Conservation (phyloP, 768 basidiomycete genomes). For the Macrocybe gigantea region DNA sequence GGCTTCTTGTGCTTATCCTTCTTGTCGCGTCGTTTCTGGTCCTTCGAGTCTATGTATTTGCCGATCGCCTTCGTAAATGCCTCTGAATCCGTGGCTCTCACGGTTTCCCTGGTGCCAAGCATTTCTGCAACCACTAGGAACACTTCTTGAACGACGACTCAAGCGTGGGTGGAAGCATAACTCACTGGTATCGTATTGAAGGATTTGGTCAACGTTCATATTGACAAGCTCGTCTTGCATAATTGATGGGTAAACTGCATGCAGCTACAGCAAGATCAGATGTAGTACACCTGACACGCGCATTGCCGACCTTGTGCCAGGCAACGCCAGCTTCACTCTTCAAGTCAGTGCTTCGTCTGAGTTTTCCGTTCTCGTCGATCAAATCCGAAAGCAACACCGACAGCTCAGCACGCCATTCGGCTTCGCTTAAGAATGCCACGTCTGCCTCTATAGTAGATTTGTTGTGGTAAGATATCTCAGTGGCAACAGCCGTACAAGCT, state of each 20-base stretch:
- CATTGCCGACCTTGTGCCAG: conserved; percentile 46
- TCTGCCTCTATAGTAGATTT: conserved; percentile 53
- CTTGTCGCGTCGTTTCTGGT: conserved; percentile 48
- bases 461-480: conserved; percentile 51
- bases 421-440: conserved; percentile 48
- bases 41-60: conserved; percentile 64
- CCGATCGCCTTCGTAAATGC: conserved; percentile 47
- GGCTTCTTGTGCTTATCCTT: conserved; percentile 27
- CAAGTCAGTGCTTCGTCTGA: conserved; percentile 47
- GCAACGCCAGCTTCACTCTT: conserved; percentile 57
- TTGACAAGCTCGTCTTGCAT: conserved; percentile 39
- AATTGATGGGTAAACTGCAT: conserved; percentile 55
- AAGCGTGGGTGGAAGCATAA: not conserved
- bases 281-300: not conserved
- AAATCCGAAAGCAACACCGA: conserved; percentile 50
- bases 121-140: conserved; percentile 35
- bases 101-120: conserved; percentile 49
- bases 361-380: conserved; percentile 50
- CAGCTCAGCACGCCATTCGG: conserved; percentile 55
- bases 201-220: conserved; percentile 47
- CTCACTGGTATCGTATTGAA: conserved; percentile 41
- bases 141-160: not conserved
- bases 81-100: conserved; percentile 44
- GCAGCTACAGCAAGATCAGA: conserved; percentile 32
- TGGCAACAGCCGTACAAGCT: conserved; percentile 67